These are phyloP conservation scores for Clarireedia monteithiana DNA, from an alignment of 2,329 filamentous ascomycete species.

Conservation along the genomic window DNA sequence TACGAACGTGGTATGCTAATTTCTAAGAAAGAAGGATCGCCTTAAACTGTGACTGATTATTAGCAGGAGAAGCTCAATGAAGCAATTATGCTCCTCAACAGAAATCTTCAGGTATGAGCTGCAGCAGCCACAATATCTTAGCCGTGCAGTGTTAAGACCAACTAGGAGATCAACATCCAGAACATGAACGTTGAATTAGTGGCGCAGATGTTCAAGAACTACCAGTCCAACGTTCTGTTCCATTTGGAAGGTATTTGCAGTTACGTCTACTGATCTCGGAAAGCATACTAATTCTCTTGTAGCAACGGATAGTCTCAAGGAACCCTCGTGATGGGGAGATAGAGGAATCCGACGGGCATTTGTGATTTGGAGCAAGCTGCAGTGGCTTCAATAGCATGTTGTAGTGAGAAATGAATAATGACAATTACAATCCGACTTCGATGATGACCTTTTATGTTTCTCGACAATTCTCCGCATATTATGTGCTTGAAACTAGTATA, in stretches of 20 bases:
- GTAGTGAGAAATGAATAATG: neutral
- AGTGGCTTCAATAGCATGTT: too few relatives aligned
- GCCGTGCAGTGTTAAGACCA: neutral
- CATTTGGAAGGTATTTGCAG: constrained; percentile 76
- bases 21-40: neutral
- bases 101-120: constrained; percentile 65
- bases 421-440: neutral
- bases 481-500: neutral
- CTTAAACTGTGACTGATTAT: constrained; percentile 3
- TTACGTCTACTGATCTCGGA: neutral
- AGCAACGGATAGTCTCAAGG: constrained; percentile 81
- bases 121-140: neutral
- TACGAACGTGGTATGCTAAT: constrained; percentile 78
- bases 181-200: constrained; percentile 99
- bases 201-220: constrained; percentile 99
- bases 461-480: neutral
- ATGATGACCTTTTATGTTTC: too few relatives aligned
- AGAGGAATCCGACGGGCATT: neutral
- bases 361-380: neutral
- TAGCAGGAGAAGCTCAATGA: constrained; percentile 92
- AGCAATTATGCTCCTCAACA: constrained; percentile 86
- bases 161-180: constrained; percentile 89
- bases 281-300: constrained; percentile 16
- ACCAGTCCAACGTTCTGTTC: constrained; percentile 95
- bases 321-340: constrained; percentile 48